A percentile compares a stretch with the other conserved stretches of the same genome.
These are phyloP conservation scores for Scytalidium sp. DNA, from an alignment of 2,329 filamentous ascomycete genomes.

Conservation along the genomic window DNA sequence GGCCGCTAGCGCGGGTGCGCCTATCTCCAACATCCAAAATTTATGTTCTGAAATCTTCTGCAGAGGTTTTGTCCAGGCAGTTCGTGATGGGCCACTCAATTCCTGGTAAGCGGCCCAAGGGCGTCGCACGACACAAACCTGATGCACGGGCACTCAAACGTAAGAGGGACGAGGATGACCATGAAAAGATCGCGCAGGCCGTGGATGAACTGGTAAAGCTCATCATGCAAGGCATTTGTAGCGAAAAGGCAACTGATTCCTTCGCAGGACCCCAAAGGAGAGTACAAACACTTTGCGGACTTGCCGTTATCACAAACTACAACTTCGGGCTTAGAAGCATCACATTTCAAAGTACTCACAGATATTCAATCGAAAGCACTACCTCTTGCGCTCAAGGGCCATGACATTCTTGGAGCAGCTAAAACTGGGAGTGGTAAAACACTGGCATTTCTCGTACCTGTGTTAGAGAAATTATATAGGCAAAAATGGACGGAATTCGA, in stretches of 20 bases:
- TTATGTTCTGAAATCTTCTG: neutral
- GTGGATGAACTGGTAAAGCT: constrained; percentile 25
- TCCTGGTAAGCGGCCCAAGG: constrained; percentile 9
- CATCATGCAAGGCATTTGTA: neutral
- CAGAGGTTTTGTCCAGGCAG: neutral
- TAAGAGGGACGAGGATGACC: constrained; percentile 27
- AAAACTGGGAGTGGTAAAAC: constrained; percentile 97
- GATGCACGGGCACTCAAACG: constrained; percentile 25
- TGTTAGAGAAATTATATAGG: constrained; percentile 89
- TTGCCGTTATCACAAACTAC: constrained; percentile 85
- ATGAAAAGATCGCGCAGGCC: constrained; percentile 24
- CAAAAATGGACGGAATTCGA: constrained; percentile 87
- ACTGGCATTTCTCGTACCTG: constrained; percentile 84
- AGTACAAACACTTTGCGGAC: constrained; percentile 68
- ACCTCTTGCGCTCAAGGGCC: constrained; percentile 73
- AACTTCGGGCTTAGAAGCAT: constrained; percentile 72
- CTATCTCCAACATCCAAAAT: neutral
- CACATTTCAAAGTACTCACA: constrained; percentile 86
- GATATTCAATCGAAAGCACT: constrained; percentile 92
- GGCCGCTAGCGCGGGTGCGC: neutral
- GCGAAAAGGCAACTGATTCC: constrained; percentile 9
- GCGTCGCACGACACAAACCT: constrained; percentile 13
- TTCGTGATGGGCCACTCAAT: neutral
- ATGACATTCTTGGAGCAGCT: constrained; percentile 89
- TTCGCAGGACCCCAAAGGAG: constrained; percentile 26